These are phyloP conservation scores for Suhomyces canberraensis DNA, from an alignment of 805 yeast genomes.

Conservation along the genomic window DNA sequence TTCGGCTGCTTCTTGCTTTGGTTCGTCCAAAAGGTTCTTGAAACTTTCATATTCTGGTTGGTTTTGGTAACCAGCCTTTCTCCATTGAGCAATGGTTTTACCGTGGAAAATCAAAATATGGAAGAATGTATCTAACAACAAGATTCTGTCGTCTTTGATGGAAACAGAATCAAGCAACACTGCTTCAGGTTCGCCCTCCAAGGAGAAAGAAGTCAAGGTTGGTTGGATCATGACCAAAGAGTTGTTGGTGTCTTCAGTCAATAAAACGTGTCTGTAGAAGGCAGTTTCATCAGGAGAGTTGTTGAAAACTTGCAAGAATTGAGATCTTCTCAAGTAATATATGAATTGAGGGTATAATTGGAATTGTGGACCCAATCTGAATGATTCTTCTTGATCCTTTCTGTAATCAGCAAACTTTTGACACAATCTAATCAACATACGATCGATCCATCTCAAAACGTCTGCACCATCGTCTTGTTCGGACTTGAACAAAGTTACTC, in stretches of 20 bases:
- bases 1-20: slow-evolving; percentile 89
- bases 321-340: slow-evolving; percentile 93
- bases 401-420: slow-evolving; percentile 91
- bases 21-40: slow-evolving; percentile 80
- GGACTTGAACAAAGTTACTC: slow-evolving; percentile 83
- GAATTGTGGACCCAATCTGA: slow-evolving; percentile 79
- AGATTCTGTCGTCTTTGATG: slow-evolving; percentile 80
- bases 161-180: slow-evolving; percentile 93
- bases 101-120: slow-evolving; percentile 96
- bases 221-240: slow-evolving; percentile 98
- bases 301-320: slow-evolving; percentile 92
- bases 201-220: slow-evolving; percentile 79
- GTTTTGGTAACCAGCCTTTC: slow-evolving; percentile 91
- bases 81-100: slow-evolving; percentile 92
- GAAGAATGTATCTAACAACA: slow-evolving; percentile 92
- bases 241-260: slow-evolving; percentile 88
- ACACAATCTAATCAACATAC: slow-evolving; percentile 84
- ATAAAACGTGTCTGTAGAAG: slow-evolving; percentile 87
- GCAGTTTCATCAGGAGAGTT: slow-evolving; percentile 99
- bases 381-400: slow-evolving; percentile 78
- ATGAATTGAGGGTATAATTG: slow-evolving; percentile 92
- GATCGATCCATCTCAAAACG: slow-evolving; percentile 90
- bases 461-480: slow-evolving; percentile 85
- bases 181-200: slow-evolving; percentile 79
- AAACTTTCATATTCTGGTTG: slow-evolving; percentile 87